Base-by-base conservation (phyloP, 2,329 filamentous ascomycete genomes). In the Fusarium pseudograminearum region DNA sequence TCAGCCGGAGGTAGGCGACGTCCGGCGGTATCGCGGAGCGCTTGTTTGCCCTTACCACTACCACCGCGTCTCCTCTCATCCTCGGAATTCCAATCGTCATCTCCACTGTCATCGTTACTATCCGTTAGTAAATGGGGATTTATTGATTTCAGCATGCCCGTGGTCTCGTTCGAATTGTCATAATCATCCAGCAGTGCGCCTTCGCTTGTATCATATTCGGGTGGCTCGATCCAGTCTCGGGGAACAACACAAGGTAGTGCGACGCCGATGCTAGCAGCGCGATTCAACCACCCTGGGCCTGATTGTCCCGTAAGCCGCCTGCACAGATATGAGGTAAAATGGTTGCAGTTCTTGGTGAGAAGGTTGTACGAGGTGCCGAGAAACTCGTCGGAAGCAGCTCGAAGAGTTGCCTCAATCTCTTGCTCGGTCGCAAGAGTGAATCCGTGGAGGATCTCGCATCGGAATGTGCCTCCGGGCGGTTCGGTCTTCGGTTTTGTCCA, bases 301-400 rank as follows among this genome's bases (percentile, higher is more conserved):
- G 89, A 82, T 46, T 87, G 86, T 8, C 90, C 88, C 3, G 92
- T 95, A 57, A 97, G 84, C 70, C 87, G 87, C 77, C 90, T 84
- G 79, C 91, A 94, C 20, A 97, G 85, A 73, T 91, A 89, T 22
- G 89, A 89, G 4, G 93, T 95, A 78, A 97, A 97, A 78, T 97
- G 93, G 78, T 97, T 97, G 85, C 93, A 97, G 79, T 97, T 97
- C 73, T 89, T 89, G 22, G 90, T 93, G 45, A 97, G 84, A 16
- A 97, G 86, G 75, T 96, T 95, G 80, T 97, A 96, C 16, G 87
- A 86, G 0, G 89, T 89, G 26, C 93, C 93, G 59, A 89, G 85
- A 74, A 96, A 97, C 71, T 90, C 85, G 42, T 91, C 86, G 2
- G 90, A 93, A 15, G 90, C 90, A 59, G 84, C 83, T 72, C 86